Evolutionary conservation across 2,329 filamentous ascomycete genomes (phyloP), one percentile per base, ranked within the genome.

Genomic region (Thelonectria blattea): DNA sequence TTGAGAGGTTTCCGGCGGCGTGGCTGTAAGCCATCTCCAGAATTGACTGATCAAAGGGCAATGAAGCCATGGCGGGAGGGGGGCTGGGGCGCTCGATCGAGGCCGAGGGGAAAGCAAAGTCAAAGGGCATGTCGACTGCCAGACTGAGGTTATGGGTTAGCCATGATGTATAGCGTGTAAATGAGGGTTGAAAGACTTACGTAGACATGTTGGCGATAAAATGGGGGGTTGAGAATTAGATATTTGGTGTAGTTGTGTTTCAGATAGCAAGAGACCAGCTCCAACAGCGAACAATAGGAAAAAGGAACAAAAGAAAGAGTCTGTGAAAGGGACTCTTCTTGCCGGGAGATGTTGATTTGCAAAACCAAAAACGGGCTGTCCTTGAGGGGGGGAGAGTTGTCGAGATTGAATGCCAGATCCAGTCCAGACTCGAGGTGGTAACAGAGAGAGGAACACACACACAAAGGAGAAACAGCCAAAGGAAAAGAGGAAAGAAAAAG

Each of bases 91-190:
- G 69, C 64, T 73, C 72, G 39, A 75, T 70, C 14, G 72, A 72
- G 60, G 71, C 70, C 17, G 71, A 72, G 39, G 82, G 81, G 69
- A 85, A 88, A 64, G 77, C 79, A 75, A 88, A 87, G 76, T 87
- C 83, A 73, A 88, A 87, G 60, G 85, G 78, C 76, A 87, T 82
- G 78, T 83, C 81, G 76, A 80, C 84, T 85, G 78, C 83, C 82
- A 86, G 83, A 84, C 84, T 87, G 63, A 71, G 63, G 52, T 17
- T 14, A 42, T 18, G 51, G n/a, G 66, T 74, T 64, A 72, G 68
- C 62, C 52, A 58, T 59, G 34, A 59, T 58, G 49, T 47, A 24
- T n/a, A 42, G 49, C n/a, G 50, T 24, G 51, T 17, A 18, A 46
- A 30, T 41, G 34, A n/a, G 53, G 43, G 34, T 24, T 24, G 6